These are phyloP conservation scores for Ceratobasidium sp. DNA, from an alignment of 1,284 basidiomycete species.

Conservation along the genomic window DNA sequence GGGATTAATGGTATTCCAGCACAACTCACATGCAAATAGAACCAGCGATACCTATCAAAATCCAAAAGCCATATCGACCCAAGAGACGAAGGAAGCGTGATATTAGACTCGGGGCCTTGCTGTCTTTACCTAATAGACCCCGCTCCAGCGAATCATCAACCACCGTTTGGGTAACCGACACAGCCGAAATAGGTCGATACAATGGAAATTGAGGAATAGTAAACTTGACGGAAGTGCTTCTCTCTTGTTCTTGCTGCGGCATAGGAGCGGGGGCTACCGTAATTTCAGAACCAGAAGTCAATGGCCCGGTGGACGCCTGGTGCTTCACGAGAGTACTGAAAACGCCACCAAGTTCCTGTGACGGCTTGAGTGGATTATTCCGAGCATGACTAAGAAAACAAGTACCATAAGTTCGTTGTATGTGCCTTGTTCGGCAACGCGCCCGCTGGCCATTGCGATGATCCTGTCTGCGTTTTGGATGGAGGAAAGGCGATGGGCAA, in stretches of 20 bases:
- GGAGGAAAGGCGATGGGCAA: conserved; percentile 57
- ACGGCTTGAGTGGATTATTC: neutral
- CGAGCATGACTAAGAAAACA: neutral
- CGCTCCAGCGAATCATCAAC: conserved; percentile 12
- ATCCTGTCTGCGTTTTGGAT: conserved; percentile 61
- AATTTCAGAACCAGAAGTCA: neutral
- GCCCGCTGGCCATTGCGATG: conserved; percentile 55
- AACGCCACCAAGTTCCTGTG: conserved; percentile 19
- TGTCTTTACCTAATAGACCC: neutral
- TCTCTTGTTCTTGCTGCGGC: neutral
- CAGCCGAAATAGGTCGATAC: conserved; percentile 1
- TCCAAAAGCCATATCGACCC: conserved; percentile 9
- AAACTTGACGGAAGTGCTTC: neutral
- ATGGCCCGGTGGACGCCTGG: neutral
- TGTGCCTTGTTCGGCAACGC: conserved; percentile 53
- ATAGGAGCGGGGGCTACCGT: neutral
- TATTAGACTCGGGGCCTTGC: neutral
- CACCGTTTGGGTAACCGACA: neutral
- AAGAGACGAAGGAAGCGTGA: neutral
- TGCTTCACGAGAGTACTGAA: conserved; percentile 29
- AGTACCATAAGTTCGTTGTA: conserved; percentile 50
- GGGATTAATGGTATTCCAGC: neutral
- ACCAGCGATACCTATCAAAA: conserved; percentile 13
- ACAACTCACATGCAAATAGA: conserved; percentile 21
- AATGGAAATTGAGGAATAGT: conserved; percentile 3